phyloP scores from a whole-genome alignment of 1,139 yeast genomes.

The Geotrichum macrosporum region DNA sequence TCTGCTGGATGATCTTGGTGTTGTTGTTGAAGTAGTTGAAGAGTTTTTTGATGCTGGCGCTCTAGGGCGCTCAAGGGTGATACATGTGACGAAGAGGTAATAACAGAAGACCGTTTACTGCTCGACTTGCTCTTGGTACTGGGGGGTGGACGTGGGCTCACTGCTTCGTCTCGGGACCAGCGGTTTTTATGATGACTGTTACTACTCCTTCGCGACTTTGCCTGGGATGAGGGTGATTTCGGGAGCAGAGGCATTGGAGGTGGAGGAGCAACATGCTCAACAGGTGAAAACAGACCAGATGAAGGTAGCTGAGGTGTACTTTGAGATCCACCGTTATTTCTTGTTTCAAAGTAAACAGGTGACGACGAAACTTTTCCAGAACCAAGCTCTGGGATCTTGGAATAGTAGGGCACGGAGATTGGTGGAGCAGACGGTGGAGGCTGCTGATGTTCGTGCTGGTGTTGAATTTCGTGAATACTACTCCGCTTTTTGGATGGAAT shows the following conservation, averaged over 20 bases:
- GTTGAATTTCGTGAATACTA: too few species aligned
- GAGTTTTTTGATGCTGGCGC: slow-evolving; percentile 5
- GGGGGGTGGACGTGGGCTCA: too few species aligned
- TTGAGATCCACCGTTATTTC: background rate
- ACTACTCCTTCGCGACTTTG: background rate
- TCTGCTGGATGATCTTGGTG: background rate
- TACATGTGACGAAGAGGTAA: slow-evolving; percentile 1
- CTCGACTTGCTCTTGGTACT: background rate
- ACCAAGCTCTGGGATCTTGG: too few species aligned
- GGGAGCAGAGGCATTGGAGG: background rate
- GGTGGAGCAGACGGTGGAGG: too few species aligned
- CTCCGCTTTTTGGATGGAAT: too few species aligned
- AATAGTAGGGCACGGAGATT: too few species aligned
- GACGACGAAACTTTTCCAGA: too few species aligned
- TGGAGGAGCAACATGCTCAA: background rate
- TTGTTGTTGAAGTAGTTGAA: background rate
- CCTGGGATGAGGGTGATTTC: background rate
- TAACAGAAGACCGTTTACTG: background rate
- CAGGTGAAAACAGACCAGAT: background rate
- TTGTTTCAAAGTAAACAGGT: background rate
- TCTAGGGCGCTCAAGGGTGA: slow-evolving; percentile 6
- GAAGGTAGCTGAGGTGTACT: background rate
- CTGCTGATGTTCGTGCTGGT: too few species aligned
- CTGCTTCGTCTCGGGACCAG: too few species aligned
- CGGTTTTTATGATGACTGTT: background rate